phyloP scores from a whole-genome alignment of 139 green algal genomes.

The Protoeuglena noctilucae region DNA sequence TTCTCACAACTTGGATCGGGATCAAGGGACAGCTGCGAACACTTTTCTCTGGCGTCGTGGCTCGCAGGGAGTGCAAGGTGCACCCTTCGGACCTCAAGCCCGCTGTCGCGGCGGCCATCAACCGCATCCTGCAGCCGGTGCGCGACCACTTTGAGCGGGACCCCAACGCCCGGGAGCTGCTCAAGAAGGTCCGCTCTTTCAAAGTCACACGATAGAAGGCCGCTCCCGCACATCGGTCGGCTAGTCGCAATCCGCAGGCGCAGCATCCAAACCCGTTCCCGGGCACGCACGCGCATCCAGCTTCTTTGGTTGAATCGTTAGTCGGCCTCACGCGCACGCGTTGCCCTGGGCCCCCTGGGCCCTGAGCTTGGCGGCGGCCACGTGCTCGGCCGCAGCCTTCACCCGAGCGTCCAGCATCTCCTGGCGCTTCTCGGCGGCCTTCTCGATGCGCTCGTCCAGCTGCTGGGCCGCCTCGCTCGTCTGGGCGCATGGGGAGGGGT shows the following conservation, averaged over 20 bases:
- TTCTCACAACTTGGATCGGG: not conserved
- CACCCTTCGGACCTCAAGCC: conserved; percentile 55
- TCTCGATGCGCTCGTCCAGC: no score
- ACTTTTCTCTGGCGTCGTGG: not conserved
- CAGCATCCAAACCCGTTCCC: not conserved
- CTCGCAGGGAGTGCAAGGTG: not conserved
- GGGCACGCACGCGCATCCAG: not conserved
- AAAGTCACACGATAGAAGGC: conserved; percentile 36
- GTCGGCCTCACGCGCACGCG: no score
- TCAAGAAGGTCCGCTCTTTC: conserved; percentile 75
- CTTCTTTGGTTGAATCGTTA: no score
- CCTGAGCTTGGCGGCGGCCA: no score
- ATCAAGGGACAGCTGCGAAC: no score
- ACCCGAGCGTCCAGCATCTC: no score
- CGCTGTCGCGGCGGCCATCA: conserved; percentile 52
- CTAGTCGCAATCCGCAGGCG: not conserved
- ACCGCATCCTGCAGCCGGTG: conserved; percentile 57
- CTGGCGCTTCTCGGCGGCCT: no score
- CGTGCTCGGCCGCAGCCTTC: no score
- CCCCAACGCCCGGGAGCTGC: conserved; percentile 71
- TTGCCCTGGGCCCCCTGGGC: no score
- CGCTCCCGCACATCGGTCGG: not conserved
- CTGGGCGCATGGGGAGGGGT: no score
- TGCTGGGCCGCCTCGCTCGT: no score
- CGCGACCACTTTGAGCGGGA: conserved; percentile 85